Conservation (phyloP, 2,329 filamentous ascomycete genomes). For the Penicillium verrucosum region DNA sequence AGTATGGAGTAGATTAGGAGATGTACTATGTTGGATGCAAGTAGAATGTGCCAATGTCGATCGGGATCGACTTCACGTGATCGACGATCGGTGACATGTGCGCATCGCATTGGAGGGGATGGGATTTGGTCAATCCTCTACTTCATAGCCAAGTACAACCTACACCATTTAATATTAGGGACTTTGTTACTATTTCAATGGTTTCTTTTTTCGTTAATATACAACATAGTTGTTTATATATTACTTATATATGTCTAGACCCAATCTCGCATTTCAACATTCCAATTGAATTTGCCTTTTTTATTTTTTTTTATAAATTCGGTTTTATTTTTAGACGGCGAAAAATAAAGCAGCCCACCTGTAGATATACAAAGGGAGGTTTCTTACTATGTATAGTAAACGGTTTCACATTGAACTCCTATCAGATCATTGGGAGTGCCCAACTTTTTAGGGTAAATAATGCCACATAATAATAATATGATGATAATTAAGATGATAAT, state of each 20-base stretch:
- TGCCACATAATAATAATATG: not conserved
- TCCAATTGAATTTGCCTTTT: not conserved
- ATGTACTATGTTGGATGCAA: not conserved
- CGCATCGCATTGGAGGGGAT: not conserved
- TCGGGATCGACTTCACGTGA: not conserved
- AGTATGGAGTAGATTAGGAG: not conserved
- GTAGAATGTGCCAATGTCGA: not conserved
- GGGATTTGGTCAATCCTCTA: not conserved
- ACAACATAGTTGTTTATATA: not conserved
- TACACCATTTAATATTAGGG: too few relatives aligned
- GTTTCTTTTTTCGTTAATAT: not conserved
- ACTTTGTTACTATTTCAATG: not conserved
- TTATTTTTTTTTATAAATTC: not conserved
- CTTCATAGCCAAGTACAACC: too few relatives aligned
- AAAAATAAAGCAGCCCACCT: not conserved
- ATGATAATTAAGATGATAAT: too few relatives aligned
- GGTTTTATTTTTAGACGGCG: slow-evolving; percentile 3
- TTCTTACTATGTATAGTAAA: slow-evolving; percentile 11
- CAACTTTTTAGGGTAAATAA: not conserved
- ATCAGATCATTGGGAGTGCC: slow-evolving; percentile 2
- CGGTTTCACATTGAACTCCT: slow-evolving; percentile 14
- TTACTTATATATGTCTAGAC: not conserved
- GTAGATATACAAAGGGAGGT: not conserved
- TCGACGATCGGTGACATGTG: not conserved
- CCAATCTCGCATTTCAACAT: not conserved